Evolutionary conservation across 345 rosid genomes (phyloP), one percentile per base, ranked within the genome.

Genomic region (Camelina sativa): DNA sequence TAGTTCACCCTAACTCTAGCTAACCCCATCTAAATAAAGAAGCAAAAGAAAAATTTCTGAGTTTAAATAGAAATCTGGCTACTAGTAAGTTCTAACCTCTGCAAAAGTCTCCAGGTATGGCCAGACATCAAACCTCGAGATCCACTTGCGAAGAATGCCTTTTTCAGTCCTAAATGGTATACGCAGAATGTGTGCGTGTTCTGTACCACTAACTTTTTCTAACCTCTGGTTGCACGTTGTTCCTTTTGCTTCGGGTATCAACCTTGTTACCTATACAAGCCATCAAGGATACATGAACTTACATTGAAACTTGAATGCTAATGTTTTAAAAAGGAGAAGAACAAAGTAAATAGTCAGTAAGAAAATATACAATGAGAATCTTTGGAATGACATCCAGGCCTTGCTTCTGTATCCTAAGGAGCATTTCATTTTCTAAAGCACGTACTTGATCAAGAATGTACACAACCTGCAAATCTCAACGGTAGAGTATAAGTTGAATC

Each of bases 391-490:
- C 76, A 79, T 86, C 85, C 53, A 86, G 71, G 55, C 87, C 87
- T 69, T 83, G 86, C 68, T 76, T 82, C 34, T 81, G 79, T 58
- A 80, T 87, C 73, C 89, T 77, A 15, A 75, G 85, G 58, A 87
- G 81, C 91, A 87, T 87, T 77, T 82, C 89, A 41, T 52, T 84
- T 79, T 87, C 89, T 63, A 87, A 61, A 25, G 89, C 89, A 46
- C 87, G 89, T 19, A 87, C 91, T 85, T 87, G 91, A 72, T 87
- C 89, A 51, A 87, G 86, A 65, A 87, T 85, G 62, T 85, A 87
- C 32, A 87, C 86, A 68, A 87, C 70, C 85, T 87, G 71, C 6
- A 40, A 57, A 19, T 67, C 59, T 3, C 63, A 63, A 53, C 8
- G 17, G 9, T 19, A 30, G 17, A 32, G 7, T 63, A 19, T 54